Evolutionary conservation across 345 rosid genomes (phyloP).

Genomic region (Syzygium oleosum): DNA sequence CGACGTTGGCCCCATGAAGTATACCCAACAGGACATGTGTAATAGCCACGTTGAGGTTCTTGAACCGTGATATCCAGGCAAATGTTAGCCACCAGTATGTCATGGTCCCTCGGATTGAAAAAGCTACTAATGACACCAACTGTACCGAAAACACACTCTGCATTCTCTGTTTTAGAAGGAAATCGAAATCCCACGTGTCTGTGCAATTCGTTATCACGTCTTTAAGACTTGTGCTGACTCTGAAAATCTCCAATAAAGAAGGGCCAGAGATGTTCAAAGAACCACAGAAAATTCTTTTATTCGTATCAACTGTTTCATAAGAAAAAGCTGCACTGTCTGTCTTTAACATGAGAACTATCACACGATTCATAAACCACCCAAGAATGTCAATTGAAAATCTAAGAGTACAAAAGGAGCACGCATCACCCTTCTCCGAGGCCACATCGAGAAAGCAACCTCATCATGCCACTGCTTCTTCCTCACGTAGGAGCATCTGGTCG

Average conservation of each 20-base stretch:
- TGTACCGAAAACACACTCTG: not conserved
- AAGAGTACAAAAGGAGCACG: not conserved
- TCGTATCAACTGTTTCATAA: not conserved
- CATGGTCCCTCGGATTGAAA: not conserved
- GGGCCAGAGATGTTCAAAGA: not conserved
- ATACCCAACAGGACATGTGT: not conserved
- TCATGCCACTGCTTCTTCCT: conserved; percentile 22
- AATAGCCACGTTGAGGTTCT: not conserved
- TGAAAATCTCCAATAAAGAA: not conserved
- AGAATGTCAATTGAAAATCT: not conserved
- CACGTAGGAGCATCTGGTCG: conserved; percentile 73
- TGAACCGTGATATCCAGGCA: not conserved
- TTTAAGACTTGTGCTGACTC: not conserved
- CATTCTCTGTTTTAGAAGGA: not conserved
- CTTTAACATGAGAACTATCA: not conserved
- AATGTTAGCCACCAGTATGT: not conserved
- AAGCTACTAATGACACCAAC: not conserved
- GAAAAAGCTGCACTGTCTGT: not conserved
- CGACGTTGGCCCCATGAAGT: not conserved
- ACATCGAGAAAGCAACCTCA: not conserved
- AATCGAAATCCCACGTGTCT: not conserved
- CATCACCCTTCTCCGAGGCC: not conserved
- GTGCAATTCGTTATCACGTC: not conserved
- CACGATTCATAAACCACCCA: not conserved
- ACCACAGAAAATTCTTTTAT: not conserved